Percentiles rank a stretch among this genome's conserved stretches.
phyloP scores from a whole-genome alignment of 345 rosid species.

The Eucalyptus pauciflora region DNA sequence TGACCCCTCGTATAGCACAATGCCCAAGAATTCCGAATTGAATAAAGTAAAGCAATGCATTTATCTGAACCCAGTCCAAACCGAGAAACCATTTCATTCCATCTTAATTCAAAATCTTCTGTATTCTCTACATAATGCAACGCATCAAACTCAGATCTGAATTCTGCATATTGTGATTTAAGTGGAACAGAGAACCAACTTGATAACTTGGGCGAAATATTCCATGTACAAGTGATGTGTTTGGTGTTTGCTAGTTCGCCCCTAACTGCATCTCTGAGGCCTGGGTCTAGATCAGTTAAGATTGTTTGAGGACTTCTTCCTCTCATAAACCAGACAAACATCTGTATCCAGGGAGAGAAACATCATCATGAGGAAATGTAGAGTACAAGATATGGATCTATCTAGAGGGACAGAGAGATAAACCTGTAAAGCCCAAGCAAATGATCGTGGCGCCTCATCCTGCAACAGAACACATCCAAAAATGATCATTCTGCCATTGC shows the following conservation, averaged over 20 bases:
- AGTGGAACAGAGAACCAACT: slow-evolving; percentile 76
- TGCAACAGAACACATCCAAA: slow-evolving; percentile 77
- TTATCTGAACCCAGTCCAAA: slow-evolving; percentile 74
- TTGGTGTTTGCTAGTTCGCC: slow-evolving; percentile 70
- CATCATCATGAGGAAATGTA: slow-evolving; percentile 2
- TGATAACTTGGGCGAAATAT: slow-evolving; percentile 56
- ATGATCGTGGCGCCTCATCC: slow-evolving; percentile 56
- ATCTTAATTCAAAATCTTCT: slow-evolving; percentile 70
- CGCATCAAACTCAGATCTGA: slow-evolving; percentile 58
- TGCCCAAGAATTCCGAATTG: slow-evolving; percentile 58
- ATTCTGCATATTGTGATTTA: slow-evolving; percentile 63
- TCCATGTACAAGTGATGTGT: slow-evolving; percentile 59
- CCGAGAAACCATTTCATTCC: slow-evolving; percentile 59
- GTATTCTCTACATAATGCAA: slow-evolving; percentile 39
- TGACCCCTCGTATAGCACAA: slow-evolving; percentile 41
- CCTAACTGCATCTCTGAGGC: slow-evolving; percentile 63
- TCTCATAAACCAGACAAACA: slow-evolving; percentile 69
- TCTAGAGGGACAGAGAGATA: not conserved
- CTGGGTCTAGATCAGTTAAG: slow-evolving; percentile 64
- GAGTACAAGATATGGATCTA: not conserved
- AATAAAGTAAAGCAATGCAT: slow-evolving; percentile 56
- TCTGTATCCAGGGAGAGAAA: slow-evolving; percentile 49
- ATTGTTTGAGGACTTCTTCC: slow-evolving; percentile 74
- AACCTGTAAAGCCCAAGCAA: slow-evolving; percentile 93
- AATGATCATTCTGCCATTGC: slow-evolving; percentile 48